Evolutionary conservation across 108 stramenopile species (phyloP), one percentile per base, ranked within the genome.

Genomic region (Skeletonema marinoi): DNA sequence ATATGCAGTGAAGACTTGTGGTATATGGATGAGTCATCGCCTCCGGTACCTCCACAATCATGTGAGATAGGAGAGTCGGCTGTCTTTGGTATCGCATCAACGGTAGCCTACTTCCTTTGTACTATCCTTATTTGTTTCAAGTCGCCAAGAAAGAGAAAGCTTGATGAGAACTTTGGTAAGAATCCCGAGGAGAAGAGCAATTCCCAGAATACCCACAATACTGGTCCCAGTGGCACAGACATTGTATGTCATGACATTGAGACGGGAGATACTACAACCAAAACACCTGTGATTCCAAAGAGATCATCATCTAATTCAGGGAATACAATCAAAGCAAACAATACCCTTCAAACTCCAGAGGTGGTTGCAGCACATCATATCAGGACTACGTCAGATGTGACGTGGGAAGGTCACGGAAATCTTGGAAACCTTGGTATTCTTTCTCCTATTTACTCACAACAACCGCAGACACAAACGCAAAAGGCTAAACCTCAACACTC

Each of bases 1-100:
- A 78, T 83, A n/a, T 94, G 93, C 75, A 67, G 79, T 31, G 84
- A 73, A 35, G 66, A 67, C n/a, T 48, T 91, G 5, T 94, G 90
- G 89, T 83, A 77, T 66, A 65, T 70, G 17, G 86, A 88, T 21
- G 66, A 68, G 6, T 74, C 75, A 1, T 30, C 65, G 42, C 82
- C 85, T 1, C 85, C 69, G 64, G 74, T 71, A 3, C 89, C 90
- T 32, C 62, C 68, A 36, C 77, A 94, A 69, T 75, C 83, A 7
- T 94, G 93, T 51, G 59, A 74, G 12, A 39, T 94, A 30, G 89
- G 89, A 56, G 60, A 66, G 31, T 82, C 83, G 2, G 84, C 78
- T 8, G 56, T 67, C 8, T 75, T 71, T 68, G 75, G 74, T 3
- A 78, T 94, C 69, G 88, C 87, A 12, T 65, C 88, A 25, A 77